A percentile compares a stretch with the other conserved stretches of the same genome.
phyloP scores from a whole-genome alignment of 1,139 yeast species.

The Blastobotrys persicus region DNA sequence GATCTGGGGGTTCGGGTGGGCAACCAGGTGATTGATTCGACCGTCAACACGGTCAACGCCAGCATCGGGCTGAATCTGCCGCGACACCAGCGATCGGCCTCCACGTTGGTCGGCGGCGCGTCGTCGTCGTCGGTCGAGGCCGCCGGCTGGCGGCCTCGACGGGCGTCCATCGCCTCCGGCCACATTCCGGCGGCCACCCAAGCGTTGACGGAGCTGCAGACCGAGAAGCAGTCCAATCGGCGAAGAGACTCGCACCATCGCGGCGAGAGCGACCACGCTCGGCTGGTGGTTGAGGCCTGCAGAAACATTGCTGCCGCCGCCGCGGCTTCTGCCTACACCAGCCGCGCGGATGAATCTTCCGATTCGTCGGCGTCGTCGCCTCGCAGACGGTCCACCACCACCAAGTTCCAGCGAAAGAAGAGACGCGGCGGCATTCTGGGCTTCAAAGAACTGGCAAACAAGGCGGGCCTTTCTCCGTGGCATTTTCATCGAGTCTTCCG shows the following conservation, averaged over 20 bases:
- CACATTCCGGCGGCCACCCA: constrained; percentile 31
- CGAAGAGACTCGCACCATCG: constrained; percentile 1
- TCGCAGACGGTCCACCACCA: constrained; percentile 15
- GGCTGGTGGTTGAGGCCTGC: constrained; percentile 75
- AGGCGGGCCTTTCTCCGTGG: constrained; percentile 87
- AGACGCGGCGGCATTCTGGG: constrained; percentile 89
- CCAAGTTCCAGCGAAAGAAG: constrained; percentile 45
- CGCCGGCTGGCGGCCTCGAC: constrained; percentile 29
- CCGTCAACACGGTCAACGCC: constrained; percentile 58
- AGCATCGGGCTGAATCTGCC: constrained; percentile 54
- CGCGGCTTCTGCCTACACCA: constrained; percentile 48
- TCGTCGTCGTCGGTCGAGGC: too few species aligned
- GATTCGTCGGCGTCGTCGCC: background rate
- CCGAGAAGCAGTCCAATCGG: constrained; percentile 50
- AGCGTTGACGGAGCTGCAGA: constrained; percentile 27
- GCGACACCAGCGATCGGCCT: constrained; percentile 24
- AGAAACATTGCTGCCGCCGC: constrained; percentile 84
- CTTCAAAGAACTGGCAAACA: constrained; percentile 82
- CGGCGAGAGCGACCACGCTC: constrained; percentile 52
- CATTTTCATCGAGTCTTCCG: constrained; percentile 89
- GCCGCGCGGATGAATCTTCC: background rate
- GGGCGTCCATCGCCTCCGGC: constrained; percentile 35
- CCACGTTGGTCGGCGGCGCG: constrained; percentile 18
- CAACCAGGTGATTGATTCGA: constrained; percentile 50
- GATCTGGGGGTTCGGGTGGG: constrained; percentile 40